Conservation (phyloP, 257 asterid species). For the Coffea eugenioides region DNA sequence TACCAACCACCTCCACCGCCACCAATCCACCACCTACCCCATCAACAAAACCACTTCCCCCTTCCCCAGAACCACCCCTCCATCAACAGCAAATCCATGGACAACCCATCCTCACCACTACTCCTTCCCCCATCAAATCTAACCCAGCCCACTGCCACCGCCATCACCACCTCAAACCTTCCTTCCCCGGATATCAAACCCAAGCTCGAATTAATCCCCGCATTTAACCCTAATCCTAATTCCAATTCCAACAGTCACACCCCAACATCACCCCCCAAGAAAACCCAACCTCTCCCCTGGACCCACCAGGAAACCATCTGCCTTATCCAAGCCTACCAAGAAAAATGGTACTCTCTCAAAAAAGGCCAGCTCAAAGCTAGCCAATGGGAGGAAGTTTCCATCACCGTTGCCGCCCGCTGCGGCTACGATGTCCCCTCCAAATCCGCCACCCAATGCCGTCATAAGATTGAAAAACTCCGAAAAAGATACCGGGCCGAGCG, state of each 20-base stretch:
- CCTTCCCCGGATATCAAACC: conserved; percentile 16
- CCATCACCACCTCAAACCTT: too few relatives aligned
- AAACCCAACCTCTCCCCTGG: conserved; percentile 77
- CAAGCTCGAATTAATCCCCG: conserved; percentile 13
- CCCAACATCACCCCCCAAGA: conserved; percentile 37
- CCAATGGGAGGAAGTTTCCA: conserved; percentile 81
- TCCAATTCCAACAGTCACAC: not conserved
- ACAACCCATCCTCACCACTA: not conserved
- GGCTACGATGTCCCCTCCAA: conserved; percentile 70
- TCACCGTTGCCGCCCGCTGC: conserved; percentile 79
- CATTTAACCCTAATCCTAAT: not conserved
- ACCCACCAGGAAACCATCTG: conserved; percentile 77
- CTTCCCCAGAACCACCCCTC: not conserved
- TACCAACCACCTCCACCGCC: not conserved
- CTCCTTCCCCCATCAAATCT: not conserved
- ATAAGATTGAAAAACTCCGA: conserved; percentile 89
- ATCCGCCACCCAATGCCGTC: conserved; percentile 93
- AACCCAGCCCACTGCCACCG: too few relatives aligned
- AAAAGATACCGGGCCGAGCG: conserved; percentile 80
- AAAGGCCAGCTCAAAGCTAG: conserved; percentile 82
- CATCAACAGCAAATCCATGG: not conserved
- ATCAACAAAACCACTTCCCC: not conserved
- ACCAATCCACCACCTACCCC: not conserved
- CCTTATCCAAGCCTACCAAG: conserved; percentile 80
- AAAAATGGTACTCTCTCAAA: conserved; percentile 86